Percentiles rank a stretch among this genome's conserved stretches.
These are phyloP conservation scores for Fraxinus baroniana DNA, from an alignment of 305 asterid genomes.

Conservation along the genomic window DNA sequence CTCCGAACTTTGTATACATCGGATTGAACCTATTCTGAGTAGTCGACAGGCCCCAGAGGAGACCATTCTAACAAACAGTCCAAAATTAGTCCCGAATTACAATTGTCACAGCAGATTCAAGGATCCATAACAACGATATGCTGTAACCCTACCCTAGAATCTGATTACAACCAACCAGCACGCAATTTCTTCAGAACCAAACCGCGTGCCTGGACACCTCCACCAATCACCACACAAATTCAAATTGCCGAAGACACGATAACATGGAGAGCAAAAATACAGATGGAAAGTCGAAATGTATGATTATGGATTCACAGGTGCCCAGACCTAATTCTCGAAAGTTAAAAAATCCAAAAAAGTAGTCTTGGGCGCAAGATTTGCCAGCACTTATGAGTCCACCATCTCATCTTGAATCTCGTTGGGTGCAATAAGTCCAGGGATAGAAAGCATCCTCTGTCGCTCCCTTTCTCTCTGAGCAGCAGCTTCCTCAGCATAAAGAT, in stretches of 20 bases:
- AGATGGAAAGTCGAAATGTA: constrained; percentile 20
- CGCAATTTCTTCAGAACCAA: constrained; percentile 31
- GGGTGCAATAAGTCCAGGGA: constrained; percentile 91
- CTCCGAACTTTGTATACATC: constrained; percentile 39
- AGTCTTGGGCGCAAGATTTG: constrained; percentile 21
- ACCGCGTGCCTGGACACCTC: constrained; percentile 28
- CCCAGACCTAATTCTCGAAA: constrained; percentile 25
- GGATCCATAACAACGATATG: background rate
- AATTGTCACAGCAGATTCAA: constrained; percentile 23
- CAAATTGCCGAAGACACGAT: constrained; percentile 18
- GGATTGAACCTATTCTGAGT: constrained; percentile 23
- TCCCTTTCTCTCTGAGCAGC: constrained; percentile 89
- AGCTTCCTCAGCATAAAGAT: constrained; percentile 94
- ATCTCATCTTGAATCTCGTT: constrained; percentile 92
- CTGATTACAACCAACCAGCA: constrained; percentile 53
- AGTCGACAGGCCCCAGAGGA: constrained; percentile 18
- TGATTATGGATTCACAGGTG: constrained; percentile 23
- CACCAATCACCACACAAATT: constrained; percentile 33
- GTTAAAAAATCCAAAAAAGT: constrained; percentile 28
- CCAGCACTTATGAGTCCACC: constrained; percentile 60
- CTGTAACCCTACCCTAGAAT: constrained; percentile 45
- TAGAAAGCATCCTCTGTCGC: constrained; percentile 78
- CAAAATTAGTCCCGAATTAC: constrained; percentile 27
- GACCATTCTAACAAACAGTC: constrained; percentile 15
- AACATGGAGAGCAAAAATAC: constrained; percentile 28